Percentiles rank a stretch among this genome's conserved stretches.
phyloP scores from a whole-genome alignment of 2,329 filamentous ascomycete species.

The Aspergillus ochraceus region DNA sequence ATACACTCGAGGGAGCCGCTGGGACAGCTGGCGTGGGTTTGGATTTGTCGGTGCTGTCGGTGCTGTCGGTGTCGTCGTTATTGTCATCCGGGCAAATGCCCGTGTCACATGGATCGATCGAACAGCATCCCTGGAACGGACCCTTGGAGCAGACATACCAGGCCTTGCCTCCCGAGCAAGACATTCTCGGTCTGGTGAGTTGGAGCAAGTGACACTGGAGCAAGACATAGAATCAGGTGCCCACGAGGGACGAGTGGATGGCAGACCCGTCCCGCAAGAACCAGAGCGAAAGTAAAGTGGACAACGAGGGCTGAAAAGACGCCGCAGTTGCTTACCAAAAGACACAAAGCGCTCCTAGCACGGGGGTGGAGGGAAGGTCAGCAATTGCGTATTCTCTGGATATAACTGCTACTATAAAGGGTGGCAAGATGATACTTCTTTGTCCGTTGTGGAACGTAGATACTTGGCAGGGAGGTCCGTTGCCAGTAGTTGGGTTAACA shows the following conservation, averaged over 20 bases:
- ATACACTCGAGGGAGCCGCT: not conserved
- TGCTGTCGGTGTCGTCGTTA: not conserved
- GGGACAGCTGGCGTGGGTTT: conserved; percentile 3
- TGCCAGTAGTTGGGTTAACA: not conserved
- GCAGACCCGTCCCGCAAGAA: not conserved
- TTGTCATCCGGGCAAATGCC: conserved; percentile 30
- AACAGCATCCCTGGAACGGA: conserved; percentile 33
- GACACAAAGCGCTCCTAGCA: not conserved
- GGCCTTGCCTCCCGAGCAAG: conserved; percentile 19
- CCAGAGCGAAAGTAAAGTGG: not conserved
- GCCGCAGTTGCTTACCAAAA: not conserved
- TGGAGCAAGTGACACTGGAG: not conserved
- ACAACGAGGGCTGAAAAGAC: not conserved
- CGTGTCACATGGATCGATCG: conserved; percentile 30
- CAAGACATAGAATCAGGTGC: not conserved
- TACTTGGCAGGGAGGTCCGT: not conserved
- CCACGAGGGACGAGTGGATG: not conserved
- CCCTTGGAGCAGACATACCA: conserved; percentile 31
- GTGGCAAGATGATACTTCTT: not conserved
- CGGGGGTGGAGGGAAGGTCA: not conserved
- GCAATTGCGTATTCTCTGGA: not conserved
- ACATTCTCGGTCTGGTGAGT: not conserved
- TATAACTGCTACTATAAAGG: not conserved
- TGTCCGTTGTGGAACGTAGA: not conserved
- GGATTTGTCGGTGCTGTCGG: not conserved